phyloP scores from a whole-genome alignment of 2,329 filamentous ascomycete genomes.

The Pestalotiopsis fici region DNA sequence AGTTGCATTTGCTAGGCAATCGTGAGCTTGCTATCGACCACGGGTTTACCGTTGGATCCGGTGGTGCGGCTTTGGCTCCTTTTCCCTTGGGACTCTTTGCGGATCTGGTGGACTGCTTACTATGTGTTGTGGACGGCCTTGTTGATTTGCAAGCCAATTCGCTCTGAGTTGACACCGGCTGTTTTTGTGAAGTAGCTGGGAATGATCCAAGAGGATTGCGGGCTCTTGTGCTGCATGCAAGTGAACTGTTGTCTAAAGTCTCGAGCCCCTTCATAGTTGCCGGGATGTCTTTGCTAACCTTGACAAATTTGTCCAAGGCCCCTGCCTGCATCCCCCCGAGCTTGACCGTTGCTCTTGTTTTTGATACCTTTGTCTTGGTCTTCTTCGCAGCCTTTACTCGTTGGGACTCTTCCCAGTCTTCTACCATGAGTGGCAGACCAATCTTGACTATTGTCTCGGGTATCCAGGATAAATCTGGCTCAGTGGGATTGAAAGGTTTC shows the following conservation, averaged over 20 bases:
- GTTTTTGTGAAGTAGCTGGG: slow-evolving; percentile 13
- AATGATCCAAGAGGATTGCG: slow-evolving; percentile 8
- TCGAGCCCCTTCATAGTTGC: background rate
- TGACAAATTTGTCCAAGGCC: slow-evolving; percentile 42
- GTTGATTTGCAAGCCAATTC: slow-evolving; percentile 12
- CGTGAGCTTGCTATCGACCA: slow-evolving; percentile 47
- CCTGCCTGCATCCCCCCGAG: slow-evolving; percentile 23
- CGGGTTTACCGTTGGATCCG: slow-evolving; percentile 29
- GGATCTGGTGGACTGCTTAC: slow-evolving; percentile 27
- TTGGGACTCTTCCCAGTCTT: slow-evolving; percentile 59
- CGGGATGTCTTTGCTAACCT: slow-evolving; percentile 35
- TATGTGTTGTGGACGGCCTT: slow-evolving; percentile 19
- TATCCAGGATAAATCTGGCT: slow-evolving; percentile 69
- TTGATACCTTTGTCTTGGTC: slow-evolving; percentile 22
- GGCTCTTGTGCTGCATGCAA: background rate
- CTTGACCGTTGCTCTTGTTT: slow-evolving; percentile 20
- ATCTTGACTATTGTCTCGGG: slow-evolving; percentile 63
- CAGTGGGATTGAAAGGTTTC: slow-evolving; percentile 64
- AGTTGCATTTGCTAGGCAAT: slow-evolving; percentile 11
- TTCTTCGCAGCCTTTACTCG: slow-evolving; percentile 28
- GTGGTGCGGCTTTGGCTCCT: slow-evolving; percentile 22
- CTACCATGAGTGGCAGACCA: slow-evolving; percentile 65
- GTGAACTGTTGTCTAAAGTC: background rate
- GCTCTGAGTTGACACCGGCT: slow-evolving; percentile 2
- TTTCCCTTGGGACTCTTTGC: slow-evolving; percentile 20